phyloP scores from a whole-genome alignment of 495 filamentous ascomycete species.

The Aspergillus diversus region DNA sequence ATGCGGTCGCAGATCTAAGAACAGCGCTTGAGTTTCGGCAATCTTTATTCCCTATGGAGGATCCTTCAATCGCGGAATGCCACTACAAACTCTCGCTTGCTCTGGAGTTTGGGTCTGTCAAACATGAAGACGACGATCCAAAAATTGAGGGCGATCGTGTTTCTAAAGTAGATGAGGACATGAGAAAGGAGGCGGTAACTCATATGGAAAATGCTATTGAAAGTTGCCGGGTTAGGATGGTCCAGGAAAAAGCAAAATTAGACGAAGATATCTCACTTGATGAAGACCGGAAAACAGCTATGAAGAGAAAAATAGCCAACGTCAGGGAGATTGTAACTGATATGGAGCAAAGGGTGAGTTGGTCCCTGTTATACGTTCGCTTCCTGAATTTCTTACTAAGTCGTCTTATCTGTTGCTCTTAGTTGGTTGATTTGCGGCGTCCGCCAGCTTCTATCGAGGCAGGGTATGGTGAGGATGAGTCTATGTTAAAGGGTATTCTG shows the following conservation, averaged over 20 bases:
- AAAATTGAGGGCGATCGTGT: slow-evolving; percentile 24
- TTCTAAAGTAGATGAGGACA: slow-evolving; percentile 59
- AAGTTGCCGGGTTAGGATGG: slow-evolving; percentile 74
- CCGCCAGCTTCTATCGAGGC: slow-evolving; percentile 67
- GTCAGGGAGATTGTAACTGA: slow-evolving; percentile 85
- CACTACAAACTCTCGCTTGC: slow-evolving; percentile 96
- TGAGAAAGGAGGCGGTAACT: slow-evolving; percentile 73
- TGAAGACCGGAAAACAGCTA: slow-evolving; percentile 53
- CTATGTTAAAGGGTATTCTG: slow-evolving; percentile 67
- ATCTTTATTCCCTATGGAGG: slow-evolving; percentile 74
- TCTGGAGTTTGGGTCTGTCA: slow-evolving; percentile 89
- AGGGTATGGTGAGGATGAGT: slow-evolving; percentile 44
- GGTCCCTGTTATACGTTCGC: slow-evolving; percentile 7
- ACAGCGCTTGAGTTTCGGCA: slow-evolving; percentile 76
- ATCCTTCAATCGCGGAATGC: slow-evolving; percentile 84
- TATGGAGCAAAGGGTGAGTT: slow-evolving; percentile 78
- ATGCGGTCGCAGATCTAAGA: slow-evolving; percentile 79
- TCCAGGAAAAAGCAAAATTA: slow-evolving; percentile 70
- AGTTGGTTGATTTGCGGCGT: slow-evolving; percentile 77
- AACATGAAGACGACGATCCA: slow-evolving; percentile 56
- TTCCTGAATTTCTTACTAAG: slow-evolving; percentile 18
- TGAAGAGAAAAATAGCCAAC: slow-evolving; percentile 71
- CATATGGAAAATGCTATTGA: slow-evolving; percentile 84
- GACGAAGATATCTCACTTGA: slow-evolving; percentile 55
- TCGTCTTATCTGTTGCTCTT: slow-evolving; percentile 26